Evolutionary conservation across 2,329 filamentous ascomycete genomes (phyloP).

Genomic region (Pseudogymnoascus destructans): DNA sequence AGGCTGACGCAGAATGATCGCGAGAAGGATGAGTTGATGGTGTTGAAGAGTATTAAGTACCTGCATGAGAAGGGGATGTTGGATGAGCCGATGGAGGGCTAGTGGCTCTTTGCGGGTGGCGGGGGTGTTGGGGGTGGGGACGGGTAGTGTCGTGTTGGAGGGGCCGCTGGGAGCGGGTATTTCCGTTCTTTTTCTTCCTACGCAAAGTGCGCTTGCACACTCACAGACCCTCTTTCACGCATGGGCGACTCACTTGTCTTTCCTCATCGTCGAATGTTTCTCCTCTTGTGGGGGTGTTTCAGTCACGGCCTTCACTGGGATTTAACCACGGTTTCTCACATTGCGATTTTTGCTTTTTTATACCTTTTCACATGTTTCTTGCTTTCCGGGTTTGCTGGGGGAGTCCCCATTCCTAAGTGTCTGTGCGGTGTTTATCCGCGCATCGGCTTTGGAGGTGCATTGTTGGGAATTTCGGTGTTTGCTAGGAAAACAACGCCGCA

Average conservation of each 20-base stretch:
- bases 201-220: too few species aligned
- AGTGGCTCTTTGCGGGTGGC: not conserved
- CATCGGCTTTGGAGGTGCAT: not conserved
- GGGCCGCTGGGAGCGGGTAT: not conserved
- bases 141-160: not conserved
- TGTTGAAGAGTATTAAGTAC: conserved; percentile 53
- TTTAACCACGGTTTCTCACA: not conserved
- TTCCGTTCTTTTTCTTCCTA: not conserved
- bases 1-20: conserved; percentile 54
- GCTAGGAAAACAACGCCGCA: not conserved
- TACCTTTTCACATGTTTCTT: not conserved
- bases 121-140: not conserved
- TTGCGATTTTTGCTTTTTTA: not conserved
- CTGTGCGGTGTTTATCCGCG: too few species aligned
- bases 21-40: conserved; percentile 52
- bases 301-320: not conserved
- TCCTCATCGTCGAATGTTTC: not conserved
- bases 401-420: not conserved
- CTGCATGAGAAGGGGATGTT: conserved; percentile 37
- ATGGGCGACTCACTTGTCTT: not conserved
- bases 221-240: not conserved
- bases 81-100: conserved; percentile 19
- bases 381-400: too few species aligned
- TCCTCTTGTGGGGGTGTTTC: not conserved
- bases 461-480: not conserved